A percentile compares a stretch with the other conserved stretches of the same genome.
Evolutionary conservation across 345 rosid species (phyloP).

Genomic region (Gossypium longicalyx): DNA sequence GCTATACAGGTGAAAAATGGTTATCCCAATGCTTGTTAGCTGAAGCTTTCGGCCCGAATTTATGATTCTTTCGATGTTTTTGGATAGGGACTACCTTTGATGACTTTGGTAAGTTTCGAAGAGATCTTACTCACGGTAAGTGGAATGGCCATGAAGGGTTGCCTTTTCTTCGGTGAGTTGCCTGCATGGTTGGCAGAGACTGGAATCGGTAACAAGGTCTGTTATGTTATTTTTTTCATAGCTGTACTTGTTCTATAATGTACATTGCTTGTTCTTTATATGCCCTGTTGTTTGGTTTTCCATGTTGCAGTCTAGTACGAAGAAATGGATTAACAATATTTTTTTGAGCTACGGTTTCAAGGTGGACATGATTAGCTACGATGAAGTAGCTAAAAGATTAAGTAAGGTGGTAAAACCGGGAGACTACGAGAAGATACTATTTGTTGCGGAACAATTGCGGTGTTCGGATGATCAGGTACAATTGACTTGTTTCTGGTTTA

Average conservation of each 20-base stretch:
- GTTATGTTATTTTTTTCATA: background rate
- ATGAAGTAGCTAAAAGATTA: slow-evolving; percentile 51
- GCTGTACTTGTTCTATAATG: background rate
- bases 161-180: slow-evolving; percentile 1
- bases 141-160: slow-evolving; percentile 59
- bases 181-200: slow-evolving; percentile 41
- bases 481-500: slow-evolving; percentile 13
- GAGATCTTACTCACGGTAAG: slow-evolving; percentile 52
- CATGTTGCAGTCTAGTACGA: slow-evolving; percentile 42
- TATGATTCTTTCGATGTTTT: background rate
- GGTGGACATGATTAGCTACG: slow-evolving; percentile 44
- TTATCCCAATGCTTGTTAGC: background rate
- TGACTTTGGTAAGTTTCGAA: slow-evolving; percentile 60
- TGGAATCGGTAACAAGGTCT: slow-evolving; percentile 50
- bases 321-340: slow-evolving; percentile 54
- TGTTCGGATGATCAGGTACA: slow-evolving; percentile 88
- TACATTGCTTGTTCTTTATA: background rate
- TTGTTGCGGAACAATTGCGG: slow-evolving; percentile 25
- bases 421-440: slow-evolving; percentile 34
- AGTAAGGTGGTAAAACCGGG: slow-evolving; percentile 43
- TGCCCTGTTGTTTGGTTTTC: slow-evolving; percentile 7
- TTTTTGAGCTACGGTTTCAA: slow-evolving; percentile 68
- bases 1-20: slow-evolving; percentile 64
- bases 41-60: background rate
- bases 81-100: slow-evolving; percentile 59